These are phyloP conservation scores for Ascochyta clinopodiicola DNA, from an alignment of 2,329 filamentous ascomycete genomes.

Conservation along the genomic window DNA sequence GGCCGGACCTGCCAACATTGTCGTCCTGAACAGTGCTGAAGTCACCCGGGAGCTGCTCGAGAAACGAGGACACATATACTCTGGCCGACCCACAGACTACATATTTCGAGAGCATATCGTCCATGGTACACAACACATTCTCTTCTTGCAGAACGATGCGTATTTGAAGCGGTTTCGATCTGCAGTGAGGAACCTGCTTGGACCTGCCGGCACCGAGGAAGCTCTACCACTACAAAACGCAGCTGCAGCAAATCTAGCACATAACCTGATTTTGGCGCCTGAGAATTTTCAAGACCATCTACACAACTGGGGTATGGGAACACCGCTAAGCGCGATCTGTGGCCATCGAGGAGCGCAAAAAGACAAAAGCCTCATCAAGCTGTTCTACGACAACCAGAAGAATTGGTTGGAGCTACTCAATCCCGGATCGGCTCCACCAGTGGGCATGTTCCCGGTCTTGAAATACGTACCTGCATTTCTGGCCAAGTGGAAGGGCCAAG, in stretches of 20 bases:
- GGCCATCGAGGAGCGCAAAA: constrained; percentile 8
- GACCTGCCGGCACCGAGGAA: constrained; percentile 42
- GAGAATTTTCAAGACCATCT: constrained; percentile 33
- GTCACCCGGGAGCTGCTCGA: constrained; percentile 60
- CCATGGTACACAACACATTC: constrained; percentile 1
- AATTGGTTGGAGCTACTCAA: constrained; percentile 5
- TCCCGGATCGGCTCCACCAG: background rate
- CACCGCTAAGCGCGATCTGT: constrained; percentile 2
- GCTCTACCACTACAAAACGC: constrained; percentile 50
- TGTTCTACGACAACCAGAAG: constrained; percentile 8
- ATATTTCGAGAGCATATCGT: constrained; percentile 49
- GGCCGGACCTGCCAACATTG: constrained; percentile 40
- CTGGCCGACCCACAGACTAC: constrained; percentile 38
- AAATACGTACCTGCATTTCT: constrained; percentile 1
- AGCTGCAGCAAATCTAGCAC: constrained; percentile 39
- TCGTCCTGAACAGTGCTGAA: constrained; percentile 56
- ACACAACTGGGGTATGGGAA: constrained; percentile 6
- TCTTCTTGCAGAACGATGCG: background rate
- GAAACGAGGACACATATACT: constrained; percentile 58
- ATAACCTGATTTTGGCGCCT: constrained; percentile 28
- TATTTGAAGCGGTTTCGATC: constrained; percentile 1
- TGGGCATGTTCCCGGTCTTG: constrained; percentile 6
- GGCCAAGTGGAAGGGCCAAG: constrained; percentile 1
- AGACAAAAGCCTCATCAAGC: background rate
- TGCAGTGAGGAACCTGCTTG: constrained; percentile 1